Conservation (phyloP, 2,329 filamentous ascomycete genomes). For the Aschersonia sp. region DNA sequence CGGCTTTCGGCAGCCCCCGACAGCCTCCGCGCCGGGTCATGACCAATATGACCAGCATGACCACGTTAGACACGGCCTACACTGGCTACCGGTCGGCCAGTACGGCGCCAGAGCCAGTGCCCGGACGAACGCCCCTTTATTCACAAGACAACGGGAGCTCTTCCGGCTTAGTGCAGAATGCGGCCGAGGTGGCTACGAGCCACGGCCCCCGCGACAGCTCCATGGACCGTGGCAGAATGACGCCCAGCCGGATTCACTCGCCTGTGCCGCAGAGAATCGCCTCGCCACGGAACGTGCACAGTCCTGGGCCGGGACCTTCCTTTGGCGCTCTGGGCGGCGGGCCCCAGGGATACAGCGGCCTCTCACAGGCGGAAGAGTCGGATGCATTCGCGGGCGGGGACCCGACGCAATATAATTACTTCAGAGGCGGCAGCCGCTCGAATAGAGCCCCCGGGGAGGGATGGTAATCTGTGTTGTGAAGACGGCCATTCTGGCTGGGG, state of each 20-base stretch:
- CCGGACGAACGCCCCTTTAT: constrained; percentile 33
- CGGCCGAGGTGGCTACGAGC: constrained; percentile 33
- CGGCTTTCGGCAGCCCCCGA: constrained; percentile 16
- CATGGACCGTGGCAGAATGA: constrained; percentile 12
- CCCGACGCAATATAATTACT: constrained; percentile 42
- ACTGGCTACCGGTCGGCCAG: constrained; percentile 8
- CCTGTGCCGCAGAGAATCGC: constrained; percentile 2
- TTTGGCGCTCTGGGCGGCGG: constrained; percentile 40
- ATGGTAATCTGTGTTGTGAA: constrained; percentile 13
- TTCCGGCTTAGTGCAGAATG: constrained; percentile 35
- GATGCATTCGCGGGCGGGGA: constrained; percentile 19
- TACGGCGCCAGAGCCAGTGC: constrained; percentile 6
- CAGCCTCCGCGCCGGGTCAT: constrained; percentile 11
- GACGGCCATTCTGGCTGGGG: not conserved
- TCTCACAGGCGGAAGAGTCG: constrained; percentile 37
- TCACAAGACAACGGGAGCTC: constrained; percentile 36
- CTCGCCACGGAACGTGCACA: not conserved
- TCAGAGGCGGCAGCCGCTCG: constrained; percentile 23
- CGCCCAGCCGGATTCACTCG: constrained; percentile 8
- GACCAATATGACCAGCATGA: constrained; percentile 1
- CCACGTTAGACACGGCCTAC: constrained; percentile 11
- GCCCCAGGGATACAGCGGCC: constrained; percentile 41
- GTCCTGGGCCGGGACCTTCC: constrained; percentile 22
- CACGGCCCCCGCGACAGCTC: constrained; percentile 9
- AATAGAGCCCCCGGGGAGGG: constrained; percentile 11